Conservation (phyloP, 495 filamentous ascomycete species). For the Aspergillus olivimuriae region DNA sequence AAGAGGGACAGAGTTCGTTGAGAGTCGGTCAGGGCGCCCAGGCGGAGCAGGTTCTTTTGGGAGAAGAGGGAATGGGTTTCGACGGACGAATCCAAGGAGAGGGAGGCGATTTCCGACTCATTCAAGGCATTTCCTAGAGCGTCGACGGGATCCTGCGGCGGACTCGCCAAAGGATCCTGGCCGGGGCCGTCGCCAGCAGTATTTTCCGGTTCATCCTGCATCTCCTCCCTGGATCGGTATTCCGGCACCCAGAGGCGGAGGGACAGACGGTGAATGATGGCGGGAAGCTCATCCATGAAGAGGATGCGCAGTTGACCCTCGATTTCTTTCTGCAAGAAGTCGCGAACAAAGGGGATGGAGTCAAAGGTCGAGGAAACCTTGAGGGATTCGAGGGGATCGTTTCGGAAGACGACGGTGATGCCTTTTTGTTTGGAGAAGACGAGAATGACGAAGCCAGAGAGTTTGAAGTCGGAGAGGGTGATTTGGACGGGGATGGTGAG, state of each 20-base stretch:
- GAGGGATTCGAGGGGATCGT: slow-evolving; percentile 94
- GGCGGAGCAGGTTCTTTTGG: slow-evolving; percentile 76
- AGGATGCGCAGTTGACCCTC: slow-evolving; percentile 86
- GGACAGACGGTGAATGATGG: slow-evolving; percentile 90
- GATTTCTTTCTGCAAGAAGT: slow-evolving; percentile 95
- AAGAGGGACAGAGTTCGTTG: slow-evolving; percentile 83
- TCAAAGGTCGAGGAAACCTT: slow-evolving; percentile 99
- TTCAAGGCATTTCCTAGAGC: slow-evolving; percentile 69
- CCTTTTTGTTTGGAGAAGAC: slow-evolving; percentile 98
- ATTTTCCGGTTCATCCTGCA: slow-evolving; percentile 25
- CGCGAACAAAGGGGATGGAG: slow-evolving; percentile 94
- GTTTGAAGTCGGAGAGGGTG: slow-evolving; percentile 88
- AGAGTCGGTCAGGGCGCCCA: slow-evolving; percentile 70
- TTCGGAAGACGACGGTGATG: slow-evolving; percentile 91
- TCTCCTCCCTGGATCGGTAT: slow-evolving; percentile 59
- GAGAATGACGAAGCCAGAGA: slow-evolving; percentile 96
- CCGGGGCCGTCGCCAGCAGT: slow-evolving; percentile 42
- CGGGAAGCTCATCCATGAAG: slow-evolving; percentile 96
- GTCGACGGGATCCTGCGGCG: slow-evolving; percentile 72
- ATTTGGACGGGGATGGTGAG: slow-evolving; percentile 96
- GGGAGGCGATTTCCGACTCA: slow-evolving; percentile 61
- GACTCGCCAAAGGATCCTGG: slow-evolving; percentile 70
- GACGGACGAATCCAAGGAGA: slow-evolving; percentile 67
- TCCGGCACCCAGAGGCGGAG: slow-evolving; percentile 86
- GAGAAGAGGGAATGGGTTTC: slow-evolving; percentile 82